Evolutionary conservation across 148 eudicot species (phyloP).

Genomic region (Dianthus caryophyllus): DNA sequence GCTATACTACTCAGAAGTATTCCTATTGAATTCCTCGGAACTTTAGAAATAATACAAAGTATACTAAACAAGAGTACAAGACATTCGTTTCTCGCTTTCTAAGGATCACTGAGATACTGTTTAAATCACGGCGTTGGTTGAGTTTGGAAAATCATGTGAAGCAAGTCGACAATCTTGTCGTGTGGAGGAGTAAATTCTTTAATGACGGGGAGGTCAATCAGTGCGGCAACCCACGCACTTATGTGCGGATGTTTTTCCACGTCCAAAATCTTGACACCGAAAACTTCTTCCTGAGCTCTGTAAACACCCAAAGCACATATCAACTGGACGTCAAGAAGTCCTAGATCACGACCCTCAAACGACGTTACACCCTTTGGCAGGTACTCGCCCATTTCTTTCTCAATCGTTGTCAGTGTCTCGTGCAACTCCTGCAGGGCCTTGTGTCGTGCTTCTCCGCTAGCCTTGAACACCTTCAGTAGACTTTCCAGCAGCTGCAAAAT

Average conservation of each 20-base stretch:
- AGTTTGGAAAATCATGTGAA: constrained; percentile 11
- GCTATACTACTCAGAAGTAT: no score
- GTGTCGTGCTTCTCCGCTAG: constrained; percentile 17
- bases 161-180: constrained; percentile 18
- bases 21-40: no score
- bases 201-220: constrained; percentile 23
- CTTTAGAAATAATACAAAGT: no score
- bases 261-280: constrained; percentile 24
- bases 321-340: constrained; percentile 30
- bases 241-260: constrained; percentile 25
- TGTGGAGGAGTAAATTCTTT: constrained; percentile 26
- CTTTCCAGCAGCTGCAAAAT: constrained; percentile 21
- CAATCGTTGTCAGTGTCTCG: constrained; percentile 22
- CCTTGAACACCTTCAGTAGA: not conserved
- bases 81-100: not conserved
- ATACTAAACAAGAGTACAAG: no score
- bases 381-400: constrained; percentile 23
- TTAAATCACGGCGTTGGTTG: not conserved
- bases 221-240: constrained; percentile 19
- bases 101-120: not conserved
- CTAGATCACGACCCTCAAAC: constrained; percentile 14
- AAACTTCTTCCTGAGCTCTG: constrained; percentile 26
- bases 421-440: constrained; percentile 17
- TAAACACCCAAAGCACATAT: constrained; percentile 13
- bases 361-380: constrained; percentile 12